Percentiles rank a stretch among this genome's conserved stretches.
Conservation (phyloP, 805 yeast genomes). For the Suhomyces pyralidae region DNA sequence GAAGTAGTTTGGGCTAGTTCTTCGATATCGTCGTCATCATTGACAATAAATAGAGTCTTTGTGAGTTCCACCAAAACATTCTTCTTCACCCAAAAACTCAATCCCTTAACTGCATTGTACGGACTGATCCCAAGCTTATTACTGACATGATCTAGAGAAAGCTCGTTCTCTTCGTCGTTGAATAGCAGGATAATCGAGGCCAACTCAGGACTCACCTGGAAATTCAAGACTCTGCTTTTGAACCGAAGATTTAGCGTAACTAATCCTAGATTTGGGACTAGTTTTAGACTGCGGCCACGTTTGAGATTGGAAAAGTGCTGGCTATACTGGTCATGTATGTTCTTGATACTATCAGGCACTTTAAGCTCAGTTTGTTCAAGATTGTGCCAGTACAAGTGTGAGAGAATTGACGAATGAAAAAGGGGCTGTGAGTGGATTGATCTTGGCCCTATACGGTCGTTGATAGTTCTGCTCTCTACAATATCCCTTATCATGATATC, state of each 20-base stretch:
- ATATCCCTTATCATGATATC: conserved; percentile 86
- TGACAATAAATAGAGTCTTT: conserved; percentile 32
- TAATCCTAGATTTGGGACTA: conserved; percentile 58
- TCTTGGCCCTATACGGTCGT: conserved; percentile 31
- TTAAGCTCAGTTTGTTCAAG: conserved; percentile 36
- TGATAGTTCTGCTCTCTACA: conserved; percentile 49
- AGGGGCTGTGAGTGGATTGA: too few species aligned
- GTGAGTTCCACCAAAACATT: conserved; percentile 48
- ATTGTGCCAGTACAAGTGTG: conserved; percentile 72
- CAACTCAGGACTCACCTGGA: conserved; percentile 63
- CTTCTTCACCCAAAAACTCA: conserved; percentile 62
- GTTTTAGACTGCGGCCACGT: conserved; percentile 55
- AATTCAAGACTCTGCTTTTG: conserved; percentile 32
- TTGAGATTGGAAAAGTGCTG: conserved; percentile 42
- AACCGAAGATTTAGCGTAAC: conserved; percentile 56
- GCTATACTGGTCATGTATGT: conserved; percentile 44
- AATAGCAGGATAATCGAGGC: conserved; percentile 62
- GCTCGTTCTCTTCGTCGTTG: conserved; percentile 27
- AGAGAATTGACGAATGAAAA: conserved; percentile 57
- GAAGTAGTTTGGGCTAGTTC: background rate
- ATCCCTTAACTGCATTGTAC: conserved; percentile 32
- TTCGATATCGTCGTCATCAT: conserved; percentile 29
- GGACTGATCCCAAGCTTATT: conserved; percentile 41
- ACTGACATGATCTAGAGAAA: conserved; percentile 32
- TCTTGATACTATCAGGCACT: conserved; percentile 47